Conservation (phyloP, 306 rosid genomes). For the Prunus padus region DNA sequence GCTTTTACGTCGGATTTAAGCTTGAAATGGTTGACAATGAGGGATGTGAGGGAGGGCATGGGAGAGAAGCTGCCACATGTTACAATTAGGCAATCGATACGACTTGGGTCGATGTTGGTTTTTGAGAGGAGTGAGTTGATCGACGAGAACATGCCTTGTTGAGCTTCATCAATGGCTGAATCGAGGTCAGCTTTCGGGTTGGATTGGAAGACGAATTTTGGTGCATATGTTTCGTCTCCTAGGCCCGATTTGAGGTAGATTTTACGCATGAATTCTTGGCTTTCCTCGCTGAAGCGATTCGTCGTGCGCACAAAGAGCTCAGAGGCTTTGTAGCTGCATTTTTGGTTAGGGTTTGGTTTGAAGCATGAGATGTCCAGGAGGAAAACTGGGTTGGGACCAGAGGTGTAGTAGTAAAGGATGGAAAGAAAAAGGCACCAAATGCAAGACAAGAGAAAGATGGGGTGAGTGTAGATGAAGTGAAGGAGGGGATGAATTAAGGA, state of each 20-base stretch:
- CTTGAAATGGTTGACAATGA: conserved; percentile 13
- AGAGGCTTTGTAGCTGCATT: background rate
- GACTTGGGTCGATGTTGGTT: background rate
- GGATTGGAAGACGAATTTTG: conserved; percentile 9
- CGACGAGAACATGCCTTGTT: conserved; percentile 13
- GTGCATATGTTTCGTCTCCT: conserved; percentile 21
- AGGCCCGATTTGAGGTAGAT: conserved; percentile 19
- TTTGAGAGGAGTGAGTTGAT: conserved; percentile 8
- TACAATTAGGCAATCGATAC: conserved; percentile 5
- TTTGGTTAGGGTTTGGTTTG: conserved; percentile 12
- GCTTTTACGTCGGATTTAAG: conserved; percentile 16
- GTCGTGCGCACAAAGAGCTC: background rate
- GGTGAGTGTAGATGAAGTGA: background rate
- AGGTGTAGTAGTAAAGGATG: background rate
- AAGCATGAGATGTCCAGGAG: conserved; percentile 17
- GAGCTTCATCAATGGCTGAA: conserved; percentile 12
- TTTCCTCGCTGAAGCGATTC: background rate
- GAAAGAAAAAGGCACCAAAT: conserved; percentile 2
- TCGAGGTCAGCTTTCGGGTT: background rate
- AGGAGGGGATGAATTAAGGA: background rate
- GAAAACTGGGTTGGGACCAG: conserved; percentile 10
- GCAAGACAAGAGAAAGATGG: conserved; percentile 2
- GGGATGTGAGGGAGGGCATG: conserved; percentile 10
- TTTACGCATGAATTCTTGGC: conserved; percentile 11
- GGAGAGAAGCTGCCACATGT: conserved; percentile 24